These are phyloP conservation scores for Selaginella tamariscina DNA, from an alignment of 75 land plant genomes.

Conservation along the genomic window DNA sequence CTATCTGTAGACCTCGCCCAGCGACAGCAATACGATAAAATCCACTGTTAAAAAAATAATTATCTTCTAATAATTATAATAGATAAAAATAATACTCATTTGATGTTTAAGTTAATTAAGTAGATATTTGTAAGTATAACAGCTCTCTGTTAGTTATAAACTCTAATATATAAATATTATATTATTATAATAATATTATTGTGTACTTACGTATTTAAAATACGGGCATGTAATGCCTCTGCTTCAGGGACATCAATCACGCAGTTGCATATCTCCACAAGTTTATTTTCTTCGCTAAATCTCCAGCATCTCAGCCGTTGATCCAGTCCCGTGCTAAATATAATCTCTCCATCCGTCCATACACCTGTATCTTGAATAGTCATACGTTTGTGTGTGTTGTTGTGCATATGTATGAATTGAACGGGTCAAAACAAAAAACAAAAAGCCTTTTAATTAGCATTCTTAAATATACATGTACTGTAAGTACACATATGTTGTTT, in stretches of 20 bases:
- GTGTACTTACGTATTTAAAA: background rate
- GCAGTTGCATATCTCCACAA: conserved; percentile 41
- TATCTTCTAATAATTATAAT: too few relatives aligned
- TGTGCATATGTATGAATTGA: too few relatives aligned
- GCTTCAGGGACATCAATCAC: conserved; percentile 85
- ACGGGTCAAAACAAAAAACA: background rate
- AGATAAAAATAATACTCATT: background rate
- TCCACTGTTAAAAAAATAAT: conserved; percentile 29
- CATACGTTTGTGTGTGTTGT: too few relatives aligned
- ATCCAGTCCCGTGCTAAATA: conserved; percentile 85
- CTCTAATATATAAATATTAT: background rate
- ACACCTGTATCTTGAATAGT: conserved; percentile 67
- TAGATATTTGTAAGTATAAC: too few relatives aligned
- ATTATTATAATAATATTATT: background rate
- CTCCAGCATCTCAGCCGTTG: conserved; percentile 77
- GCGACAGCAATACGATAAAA: conserved; percentile 70
- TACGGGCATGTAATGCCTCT: conserved; percentile 48
- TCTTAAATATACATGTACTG: background rate
- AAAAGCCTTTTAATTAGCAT: background rate
- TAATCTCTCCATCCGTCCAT: conserved; percentile 91
- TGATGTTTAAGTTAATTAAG: background rate
- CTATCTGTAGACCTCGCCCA: conserved; percentile 88
- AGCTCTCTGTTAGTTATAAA: too few relatives aligned
- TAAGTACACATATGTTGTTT: too few relatives aligned
- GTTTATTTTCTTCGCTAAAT: conserved; percentile 12